These are phyloP conservation scores for Solanum chacoense DNA, from an alignment of 305 asterid genomes.

Conservation along the genomic window DNA sequence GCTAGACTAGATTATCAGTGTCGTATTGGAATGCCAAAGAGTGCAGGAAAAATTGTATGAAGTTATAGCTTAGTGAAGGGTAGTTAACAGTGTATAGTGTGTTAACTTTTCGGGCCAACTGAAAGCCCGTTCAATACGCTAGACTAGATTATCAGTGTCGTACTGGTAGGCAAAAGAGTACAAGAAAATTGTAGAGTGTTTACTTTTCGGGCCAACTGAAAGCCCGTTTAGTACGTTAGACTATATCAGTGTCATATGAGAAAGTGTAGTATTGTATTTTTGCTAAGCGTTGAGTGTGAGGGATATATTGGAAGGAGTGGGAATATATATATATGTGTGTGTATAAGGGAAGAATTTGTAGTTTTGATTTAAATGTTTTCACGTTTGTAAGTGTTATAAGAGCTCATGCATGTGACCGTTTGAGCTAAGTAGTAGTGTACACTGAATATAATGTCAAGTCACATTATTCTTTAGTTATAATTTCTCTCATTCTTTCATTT, in stretches of 20 bases:
- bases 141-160: not conserved
- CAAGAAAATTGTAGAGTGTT: not conserved
- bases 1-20: not conserved
- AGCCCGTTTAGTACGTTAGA: not conserved
- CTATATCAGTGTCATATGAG: not conserved
- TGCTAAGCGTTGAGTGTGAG: conserved; percentile 5
- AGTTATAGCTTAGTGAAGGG: not conserved
- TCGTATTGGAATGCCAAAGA: not conserved
- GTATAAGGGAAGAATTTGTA: conserved; percentile 39
- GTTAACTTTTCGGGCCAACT: not conserved
- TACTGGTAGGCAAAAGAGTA: too few relatives aligned
- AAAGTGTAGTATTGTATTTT: not conserved
- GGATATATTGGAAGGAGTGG: conserved; percentile 26
- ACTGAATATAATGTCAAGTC: not conserved
- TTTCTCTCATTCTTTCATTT: not conserved
- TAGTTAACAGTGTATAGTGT: not conserved
- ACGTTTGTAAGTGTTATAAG: conserved; percentile 51
- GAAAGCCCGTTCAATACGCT: not conserved
- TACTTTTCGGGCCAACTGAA: not conserved
- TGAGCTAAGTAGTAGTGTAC: conserved; percentile 12
- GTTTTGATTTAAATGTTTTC: conserved; percentile 63
- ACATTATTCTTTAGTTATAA: not conserved
- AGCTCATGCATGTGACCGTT: conserved; percentile 59
- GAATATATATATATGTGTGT: conserved; percentile 12
- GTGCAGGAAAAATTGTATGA: not conserved